Evolutionary conservation across 805 yeast genomes (phyloP), one percentile per base, ranked within the genome.

Genomic region (Schizosaccharomyces lindneri): DNA sequence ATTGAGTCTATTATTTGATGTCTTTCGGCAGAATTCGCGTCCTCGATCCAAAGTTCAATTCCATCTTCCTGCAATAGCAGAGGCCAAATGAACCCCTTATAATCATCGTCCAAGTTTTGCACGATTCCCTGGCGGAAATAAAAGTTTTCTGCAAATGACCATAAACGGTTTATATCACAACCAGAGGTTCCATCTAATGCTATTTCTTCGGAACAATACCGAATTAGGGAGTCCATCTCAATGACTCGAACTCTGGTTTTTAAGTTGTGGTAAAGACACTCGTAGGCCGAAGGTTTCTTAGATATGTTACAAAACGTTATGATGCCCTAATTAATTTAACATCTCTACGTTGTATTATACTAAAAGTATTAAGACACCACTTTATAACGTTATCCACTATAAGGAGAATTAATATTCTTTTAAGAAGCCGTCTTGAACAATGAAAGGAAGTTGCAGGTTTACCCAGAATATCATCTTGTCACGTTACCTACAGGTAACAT

Each of bases 131-230:
- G 57, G 15, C 36, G 31, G 27, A 29, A 21, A 51, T 11, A 51
- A 29, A 51, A 51, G n/a, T 29, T 51, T 24, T 7, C 57, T 11
- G 57, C 57, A 51, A 51, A 51, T 6, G n/a, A 21, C 57, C 57
- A 51, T 3, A 51, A 24, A 51, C 57, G 57, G 13, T 51, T 39
- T 24, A 51, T 29, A 29, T 29, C 19, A 51, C 57, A 51, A 7
- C 57, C 57, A 11, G 57, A 51, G 31, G 17, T 24, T 24, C 57
- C 57, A 29, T 51, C 57, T 29, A 51, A 51, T 19, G 57, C 57
- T 19, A 51, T 24, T 51, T 51, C 57, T 51, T 51, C 57, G 31
- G 57, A 51, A n/a, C 57, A 51, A 51, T 51, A 29, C 57, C 57
- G 57, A 24, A 51, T 29, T 17, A 51, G 57, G 7, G 36, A 51